phyloP scores from a whole-genome alignment of 2,329 filamentous ascomycete genomes.

The Chrysoporthe cubensis region DNA sequence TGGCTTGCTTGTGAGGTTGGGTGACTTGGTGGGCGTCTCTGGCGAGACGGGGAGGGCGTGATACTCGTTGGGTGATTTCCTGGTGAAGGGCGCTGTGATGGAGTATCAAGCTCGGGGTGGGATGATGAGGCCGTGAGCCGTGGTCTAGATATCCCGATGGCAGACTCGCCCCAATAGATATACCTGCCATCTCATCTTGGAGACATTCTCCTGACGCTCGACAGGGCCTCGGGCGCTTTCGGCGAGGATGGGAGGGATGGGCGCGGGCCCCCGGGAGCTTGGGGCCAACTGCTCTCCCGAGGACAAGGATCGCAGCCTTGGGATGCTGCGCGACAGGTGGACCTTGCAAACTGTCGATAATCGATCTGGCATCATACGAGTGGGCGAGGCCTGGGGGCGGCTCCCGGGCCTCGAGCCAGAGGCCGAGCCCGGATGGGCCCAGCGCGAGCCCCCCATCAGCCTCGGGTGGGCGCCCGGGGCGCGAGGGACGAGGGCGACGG shows the following conservation, averaged over 20 bases:
- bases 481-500: neutral
- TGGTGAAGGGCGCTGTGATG: slow-evolving; percentile 5
- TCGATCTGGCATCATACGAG: slow-evolving; percentile 29
- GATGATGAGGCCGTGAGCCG: slow-evolving; percentile 25
- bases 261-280: slow-evolving; percentile 6
- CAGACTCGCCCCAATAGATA: slow-evolving; percentile 29
- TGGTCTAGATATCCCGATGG: slow-evolving; percentile 12
- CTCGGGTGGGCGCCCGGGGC: slow-evolving; percentile 5
- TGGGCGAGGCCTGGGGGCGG: slow-evolving; percentile 5
- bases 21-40: slow-evolving; percentile 12
- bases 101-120: slow-evolving; percentile 16
- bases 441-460: slow-evolving; percentile 5
- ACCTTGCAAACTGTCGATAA: slow-evolving; percentile 29
- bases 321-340: slow-evolving; percentile 27
- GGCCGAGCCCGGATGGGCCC: slow-evolving; percentile 18
- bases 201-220: slow-evolving; percentile 10
- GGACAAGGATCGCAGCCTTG: slow-evolving; percentile 16
- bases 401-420: slow-evolving; percentile 9
- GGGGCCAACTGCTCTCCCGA: slow-evolving; percentile 6
- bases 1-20: slow-evolving; percentile 8
- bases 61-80: slow-evolving; percentile 14
- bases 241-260: slow-evolving; percentile 18
- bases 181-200: slow-evolving; percentile 16
- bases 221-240: slow-evolving; percentile 22
- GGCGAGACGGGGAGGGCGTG: slow-evolving; percentile 16